phyloP scores from a whole-genome alignment of 2,329 filamentous ascomycete genomes.

The Eutypa lata region DNA sequence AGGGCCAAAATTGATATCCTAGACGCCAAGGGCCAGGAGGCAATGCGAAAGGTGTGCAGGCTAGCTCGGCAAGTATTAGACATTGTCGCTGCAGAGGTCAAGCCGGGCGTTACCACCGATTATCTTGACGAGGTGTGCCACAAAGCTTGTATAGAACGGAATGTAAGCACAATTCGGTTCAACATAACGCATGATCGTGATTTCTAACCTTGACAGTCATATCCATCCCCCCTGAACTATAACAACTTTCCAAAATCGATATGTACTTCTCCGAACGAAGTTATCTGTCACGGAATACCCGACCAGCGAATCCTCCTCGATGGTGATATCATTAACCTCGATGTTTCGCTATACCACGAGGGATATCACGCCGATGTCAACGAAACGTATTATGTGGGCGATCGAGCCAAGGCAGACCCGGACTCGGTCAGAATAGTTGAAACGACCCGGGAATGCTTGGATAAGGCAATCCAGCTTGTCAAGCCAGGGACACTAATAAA shows the following conservation, averaged over 20 bases:
- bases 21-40: constrained; percentile 63
- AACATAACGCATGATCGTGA: neutral
- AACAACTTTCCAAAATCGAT: constrained; percentile 94
- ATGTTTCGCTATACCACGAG: constrained; percentile 86
- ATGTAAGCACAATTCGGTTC: constrained; percentile 48
- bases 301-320: constrained; percentile 81
- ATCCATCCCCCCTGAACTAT: constrained; percentile 90
- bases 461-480: constrained; percentile 82
- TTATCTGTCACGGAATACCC: constrained; percentile 96
- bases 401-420: constrained; percentile 73
- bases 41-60: constrained; percentile 71
- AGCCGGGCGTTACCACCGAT: constrained; percentile 72
- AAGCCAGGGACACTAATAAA: constrained; percentile 89
- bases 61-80: constrained; percentile 71
- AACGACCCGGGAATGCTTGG: constrained; percentile 80
- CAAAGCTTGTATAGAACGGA: constrained; percentile 69
- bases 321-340: constrained; percentile 93
- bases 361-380: constrained; percentile 95
- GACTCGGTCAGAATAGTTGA: constrained; percentile 87
- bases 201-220: constrained; percentile 56
- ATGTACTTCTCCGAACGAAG: constrained; percentile 90
- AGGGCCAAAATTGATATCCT: constrained; percentile 63
- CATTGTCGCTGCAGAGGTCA: constrained; percentile 64
- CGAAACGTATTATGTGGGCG: constrained; percentile 95
- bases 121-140: constrained; percentile 74